Evolutionary conservation across 2,329 filamentous ascomycete genomes (phyloP).

Genomic region (Tolypocladium tundrense): DNA sequence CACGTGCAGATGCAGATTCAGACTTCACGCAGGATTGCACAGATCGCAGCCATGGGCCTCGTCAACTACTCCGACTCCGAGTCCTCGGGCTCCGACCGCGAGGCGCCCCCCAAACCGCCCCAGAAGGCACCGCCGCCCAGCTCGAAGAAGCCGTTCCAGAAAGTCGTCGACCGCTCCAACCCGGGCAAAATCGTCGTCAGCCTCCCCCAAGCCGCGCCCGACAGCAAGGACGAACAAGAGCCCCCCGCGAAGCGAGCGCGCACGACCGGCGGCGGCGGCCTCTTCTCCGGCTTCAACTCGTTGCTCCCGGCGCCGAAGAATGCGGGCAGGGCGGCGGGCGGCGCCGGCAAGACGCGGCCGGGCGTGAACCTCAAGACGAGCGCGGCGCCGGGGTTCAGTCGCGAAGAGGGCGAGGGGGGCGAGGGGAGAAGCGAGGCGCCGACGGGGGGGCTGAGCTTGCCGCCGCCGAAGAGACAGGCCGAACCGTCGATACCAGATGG

Average conservation of each 20-base stretch:
- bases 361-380: constrained; percentile 69
- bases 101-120: constrained; percentile 15
- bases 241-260: constrained; percentile 62
- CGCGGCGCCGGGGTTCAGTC: constrained; percentile 69
- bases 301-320: constrained; percentile 79
- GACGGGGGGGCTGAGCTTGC: constrained; percentile 20
- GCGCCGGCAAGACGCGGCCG: constrained; percentile 18
- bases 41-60: constrained; percentile 53
- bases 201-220: constrained; percentile 43
- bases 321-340: constrained; percentile 20
- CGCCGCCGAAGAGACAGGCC: constrained; percentile 28
- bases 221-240: constrained; percentile 28
- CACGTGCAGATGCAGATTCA: neutral
- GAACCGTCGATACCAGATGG: constrained; percentile 42
- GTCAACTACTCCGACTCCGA: constrained; percentile 78
- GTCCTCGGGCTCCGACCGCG: constrained; percentile 56
- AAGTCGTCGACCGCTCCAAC: constrained; percentile 72
- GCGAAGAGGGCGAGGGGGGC: constrained; percentile 30
- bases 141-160: constrained; percentile 57
- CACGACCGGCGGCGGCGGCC: constrained; percentile 41
- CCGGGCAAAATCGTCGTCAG: constrained; percentile 77
- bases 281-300: constrained; percentile 75
- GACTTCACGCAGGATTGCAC: neutral
- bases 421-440: constrained; percentile 9
- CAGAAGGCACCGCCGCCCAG: constrained; percentile 19